Base-by-base conservation (phyloP, 495 filamentous ascomycete genomes). In the Podospora tetraspora region DNA sequence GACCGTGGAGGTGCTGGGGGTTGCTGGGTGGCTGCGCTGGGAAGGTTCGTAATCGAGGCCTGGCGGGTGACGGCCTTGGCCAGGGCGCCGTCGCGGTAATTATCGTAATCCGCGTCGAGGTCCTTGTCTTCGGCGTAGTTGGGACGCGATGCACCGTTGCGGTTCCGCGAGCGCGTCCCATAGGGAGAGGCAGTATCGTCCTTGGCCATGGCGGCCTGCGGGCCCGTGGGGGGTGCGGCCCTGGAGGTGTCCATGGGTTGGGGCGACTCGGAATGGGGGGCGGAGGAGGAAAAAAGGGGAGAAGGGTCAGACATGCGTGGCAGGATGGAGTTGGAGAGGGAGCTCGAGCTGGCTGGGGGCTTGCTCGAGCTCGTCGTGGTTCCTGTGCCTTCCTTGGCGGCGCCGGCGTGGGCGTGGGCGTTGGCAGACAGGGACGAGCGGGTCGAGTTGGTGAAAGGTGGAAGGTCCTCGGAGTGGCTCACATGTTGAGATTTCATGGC, bases 71-170 rank as follows among this genome's bases (percentile, higher is more conserved):
- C 81, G 25, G 73, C 73, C 34, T 84, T 83, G 76, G 85, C 88
- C 65, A 80, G 66, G 25, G 80, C 78, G n/a, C 77, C 76, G 2
- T 82, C 78, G 58, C 81, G 79, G 86, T 88, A 75, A 32, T 69
- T 65, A 66, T 84, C 82, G 71, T 80, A 82, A 72, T 99, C 95
- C 79, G 92, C 87, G 69, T 98, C 96, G 70, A 92, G 81, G 73
- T 97, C 95, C 75, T 90, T 91, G 79, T 99, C 96, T 80, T 99
- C 95, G 32, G 95, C 96, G 79, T 99, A 99, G 78, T 99, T 99
- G 61, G 89, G 88, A 69, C 95, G 91, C 70, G 91, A 84, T 66
- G 83, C 84, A 68, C 91, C 92, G 57, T 89, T 90, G 68, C 94
- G 88, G 75, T 96, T 96, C 77, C 95, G 89, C 67, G 95, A 99